Base-by-base conservation (phyloP, 2,329 filamentous ascomycete genomes). In the Penicillium sp. region DNA sequence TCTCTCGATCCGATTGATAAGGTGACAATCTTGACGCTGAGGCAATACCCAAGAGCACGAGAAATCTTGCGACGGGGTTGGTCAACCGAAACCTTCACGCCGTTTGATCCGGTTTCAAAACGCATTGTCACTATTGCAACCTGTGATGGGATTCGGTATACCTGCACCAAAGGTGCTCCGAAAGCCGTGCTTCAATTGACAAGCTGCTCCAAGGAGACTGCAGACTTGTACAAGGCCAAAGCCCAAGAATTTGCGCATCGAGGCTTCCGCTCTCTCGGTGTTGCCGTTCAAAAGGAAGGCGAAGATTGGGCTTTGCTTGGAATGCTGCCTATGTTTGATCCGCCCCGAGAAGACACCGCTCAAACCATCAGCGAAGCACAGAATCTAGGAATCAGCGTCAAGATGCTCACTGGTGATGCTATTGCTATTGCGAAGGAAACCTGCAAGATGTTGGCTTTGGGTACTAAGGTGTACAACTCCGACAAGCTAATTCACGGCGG, bases 361-460 rank as follows among this genome's bases (percentile, higher is more conserved):
- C 87, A 90, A 75, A 91, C 89, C 54, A 91, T 91, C 67, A 79
- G 87, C 66, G 88, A 91, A 78, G 88, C 89, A 57, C 86, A 89
- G 72, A 84, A 88, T 68, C 84, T 91, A 49, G 89, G 89, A 76
- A 87, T 91, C 29, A 87, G 85, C 60, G 88, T 91, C 61, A 91
- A 91, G 81, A 91, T 91, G 89, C 81, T 91, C 72, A 91, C 89
- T 72, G 89, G 89, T 80, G 89, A 91, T 73, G 89, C 89, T 58
- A 87, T 90, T 67, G 88, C 89, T 62, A 91, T 91, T 67, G 89
- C 89, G 50, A 90, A 90, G 77, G 89, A 91, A 77, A 91, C 89
- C 59, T 91, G 89, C 82, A 90, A 90, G 77, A 90, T 91, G 86
- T 81, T 91, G 67, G 86, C 88, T 59, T 82, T 91, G 54, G 89